Evolutionary conservation across 768 basidiomycete species (phyloP).

Genomic region (Tephrocybe sp.): DNA sequence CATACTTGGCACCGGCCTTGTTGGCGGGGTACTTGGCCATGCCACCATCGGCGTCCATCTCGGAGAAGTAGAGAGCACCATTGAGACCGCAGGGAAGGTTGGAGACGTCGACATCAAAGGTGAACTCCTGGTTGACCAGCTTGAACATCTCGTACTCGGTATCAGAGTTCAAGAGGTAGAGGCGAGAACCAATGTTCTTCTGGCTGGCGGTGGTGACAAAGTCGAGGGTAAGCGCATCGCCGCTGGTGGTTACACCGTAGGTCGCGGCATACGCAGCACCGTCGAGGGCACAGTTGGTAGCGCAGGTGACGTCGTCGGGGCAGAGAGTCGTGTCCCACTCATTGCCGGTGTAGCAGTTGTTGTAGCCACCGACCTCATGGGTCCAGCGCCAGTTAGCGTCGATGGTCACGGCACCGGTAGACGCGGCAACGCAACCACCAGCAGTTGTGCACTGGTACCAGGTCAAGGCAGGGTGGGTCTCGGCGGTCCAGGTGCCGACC

Average conservation of each 20-base stretch:
- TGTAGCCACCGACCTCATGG: conserved; percentile 34
- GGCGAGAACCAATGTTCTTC: conserved; percentile 34
- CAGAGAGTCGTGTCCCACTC: conserved; percentile 51
- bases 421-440: conserved; percentile 38
- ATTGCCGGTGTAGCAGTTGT: conserved; percentile 57
- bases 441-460: conserved; percentile 43
- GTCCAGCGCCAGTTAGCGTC: conserved; percentile 62
- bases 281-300: conserved; percentile 41
- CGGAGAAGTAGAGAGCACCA: no score
- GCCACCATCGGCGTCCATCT: neutral
- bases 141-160: neutral
- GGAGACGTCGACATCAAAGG: conserved; percentile 2
- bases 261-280: conserved; percentile 47
- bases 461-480: conserved; percentile 23
- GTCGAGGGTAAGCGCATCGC: conserved; percentile 44
- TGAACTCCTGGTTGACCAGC: no score
- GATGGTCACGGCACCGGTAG: conserved; percentile 32
- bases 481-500: conserved; percentile 45
- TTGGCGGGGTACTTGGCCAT: neutral
- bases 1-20: no score
- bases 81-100: neutral
- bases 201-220: conserved; percentile 40
- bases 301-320: conserved; percentile 47
- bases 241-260: conserved; percentile 50
- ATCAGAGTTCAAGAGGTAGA: conserved; percentile 1